A percentile compares a stretch with the other conserved stretches of the same genome.
Conservation (phyloP, 202 grass and related monocot genomes). For the Alloteropsis angusta region DNA sequence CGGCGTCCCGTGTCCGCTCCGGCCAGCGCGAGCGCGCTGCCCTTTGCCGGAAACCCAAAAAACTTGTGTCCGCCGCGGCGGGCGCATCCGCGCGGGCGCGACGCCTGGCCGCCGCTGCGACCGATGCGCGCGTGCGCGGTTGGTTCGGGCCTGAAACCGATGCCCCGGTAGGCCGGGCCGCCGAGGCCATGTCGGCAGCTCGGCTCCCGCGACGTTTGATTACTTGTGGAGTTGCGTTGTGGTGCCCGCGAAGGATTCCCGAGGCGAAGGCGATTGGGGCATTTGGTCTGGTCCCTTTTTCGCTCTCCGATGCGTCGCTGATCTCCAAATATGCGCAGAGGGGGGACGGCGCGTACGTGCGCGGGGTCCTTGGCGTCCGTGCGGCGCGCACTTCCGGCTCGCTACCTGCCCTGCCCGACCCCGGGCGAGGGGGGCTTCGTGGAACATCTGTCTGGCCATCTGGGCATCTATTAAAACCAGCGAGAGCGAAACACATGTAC, state of each 20-base stretch:
- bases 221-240: too few relatives aligned
- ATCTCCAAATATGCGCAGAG: conserved; percentile 24
- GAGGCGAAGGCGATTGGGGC: not conserved
- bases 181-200: conserved; percentile 29
- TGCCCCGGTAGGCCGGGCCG: not conserved
- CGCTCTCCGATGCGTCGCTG: not conserved
- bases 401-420: too few relatives aligned
- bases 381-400: not conserved
- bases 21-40: not conserved
- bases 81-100: not conserved
- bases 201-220: not conserved
- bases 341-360: not conserved
- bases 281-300: not conserved
- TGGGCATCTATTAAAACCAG: not conserved
- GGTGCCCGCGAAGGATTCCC: not conserved
- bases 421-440: not conserved
- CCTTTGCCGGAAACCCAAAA: not conserved
- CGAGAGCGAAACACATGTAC: not conserved
- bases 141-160: conserved; percentile 1
- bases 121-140: conserved; percentile 5
- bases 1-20: not conserved
- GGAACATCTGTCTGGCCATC: conserved; percentile 8
- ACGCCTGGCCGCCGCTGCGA: not conserved
- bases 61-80: not conserved
- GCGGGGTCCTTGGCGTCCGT: not conserved